Conservation (phyloP, 495 filamentous ascomycete species). For the Penicillium soppii region DNA sequence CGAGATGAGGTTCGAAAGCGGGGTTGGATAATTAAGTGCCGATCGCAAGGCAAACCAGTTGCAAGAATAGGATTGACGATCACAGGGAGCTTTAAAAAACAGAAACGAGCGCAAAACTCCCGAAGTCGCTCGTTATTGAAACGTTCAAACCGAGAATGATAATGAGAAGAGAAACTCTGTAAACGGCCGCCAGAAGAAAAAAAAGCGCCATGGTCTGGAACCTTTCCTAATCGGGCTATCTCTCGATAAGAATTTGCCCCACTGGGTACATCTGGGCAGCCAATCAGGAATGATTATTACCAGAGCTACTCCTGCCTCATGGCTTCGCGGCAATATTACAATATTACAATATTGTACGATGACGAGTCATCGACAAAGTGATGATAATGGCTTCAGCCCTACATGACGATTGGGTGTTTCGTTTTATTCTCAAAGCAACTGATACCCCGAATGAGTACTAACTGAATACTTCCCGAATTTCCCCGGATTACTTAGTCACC, state of each 20-base stretch:
- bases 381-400: too few species aligned
- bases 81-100: slow-evolving; percentile 43
- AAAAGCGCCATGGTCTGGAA: slow-evolving; percentile 20
- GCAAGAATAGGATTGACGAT: neutral
- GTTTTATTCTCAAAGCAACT: too few species aligned
- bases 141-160: slow-evolving; percentile 9
- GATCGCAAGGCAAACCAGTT: slow-evolving; percentile 4
- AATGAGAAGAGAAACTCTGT: slow-evolving; percentile 6
- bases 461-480: too few species aligned
- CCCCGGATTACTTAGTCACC: too few species aligned
- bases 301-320: too few species aligned
- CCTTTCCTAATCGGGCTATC: slow-evolving; percentile 23
- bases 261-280: neutral
- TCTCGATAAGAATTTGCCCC: slow-evolving; percentile 25
- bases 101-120: slow-evolving; percentile 58
- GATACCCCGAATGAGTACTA: too few species aligned
- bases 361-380: too few species aligned
- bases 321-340: too few species aligned
- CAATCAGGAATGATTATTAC: slow-evolving; percentile 2
- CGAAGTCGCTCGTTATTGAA: slow-evolving; percentile 61
- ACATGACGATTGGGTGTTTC: too few species aligned
- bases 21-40: neutral
- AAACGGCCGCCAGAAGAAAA: neutral
- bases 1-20: slow-evolving; percentile 1
- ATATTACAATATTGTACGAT: too few species aligned